Evolutionary conservation across 1,284 basidiomycete genomes (phyloP).

Genomic region (Neotropicomus parvogracilis): DNA sequence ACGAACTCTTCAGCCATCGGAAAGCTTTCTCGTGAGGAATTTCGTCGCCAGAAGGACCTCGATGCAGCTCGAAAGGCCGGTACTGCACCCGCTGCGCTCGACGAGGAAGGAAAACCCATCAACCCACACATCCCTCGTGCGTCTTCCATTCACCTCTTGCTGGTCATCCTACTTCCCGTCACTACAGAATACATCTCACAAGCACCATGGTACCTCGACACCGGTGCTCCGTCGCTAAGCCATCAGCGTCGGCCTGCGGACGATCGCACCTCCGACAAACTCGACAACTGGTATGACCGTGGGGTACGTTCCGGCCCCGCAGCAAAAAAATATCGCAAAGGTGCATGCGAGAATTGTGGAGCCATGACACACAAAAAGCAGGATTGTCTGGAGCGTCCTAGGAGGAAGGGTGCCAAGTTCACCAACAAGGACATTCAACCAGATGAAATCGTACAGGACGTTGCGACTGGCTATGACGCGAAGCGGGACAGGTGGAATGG

Average conservation of each 20-base stretch:
- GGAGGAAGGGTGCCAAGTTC: constrained; percentile 94
- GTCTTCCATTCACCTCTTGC: constrained; percentile 29
- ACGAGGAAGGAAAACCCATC: constrained; percentile 92
- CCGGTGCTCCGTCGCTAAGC: constrained; percentile 84
- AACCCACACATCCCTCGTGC: constrained; percentile 97
- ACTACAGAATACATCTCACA: constrained; percentile 83
- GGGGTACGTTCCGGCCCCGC: constrained; percentile 84
- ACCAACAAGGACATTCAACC: constrained; percentile 87
- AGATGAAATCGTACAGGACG: constrained; percentile 86
- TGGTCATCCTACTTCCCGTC: not conserved
- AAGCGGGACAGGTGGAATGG: constrained; percentile 99
- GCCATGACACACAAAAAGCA: constrained; percentile 89
- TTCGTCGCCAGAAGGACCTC: constrained; percentile 90
- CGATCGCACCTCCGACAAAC: constrained; percentile 62
- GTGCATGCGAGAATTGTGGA: constrained; percentile 98
- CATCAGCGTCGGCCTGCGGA: constrained; percentile 87
- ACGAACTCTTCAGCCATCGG: constrained; percentile 51
- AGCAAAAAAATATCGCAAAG: constrained; percentile 94
- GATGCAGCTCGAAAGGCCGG: constrained; percentile 96
- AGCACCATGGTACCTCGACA: constrained; percentile 98
- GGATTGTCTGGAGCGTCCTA: constrained; percentile 95
- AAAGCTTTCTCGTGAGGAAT: constrained; percentile 92
- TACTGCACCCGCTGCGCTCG: constrained; percentile 91
- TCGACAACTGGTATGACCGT: constrained; percentile 91
- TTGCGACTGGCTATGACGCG: constrained; percentile 84